Conservation (phyloP, 1,284 basidiomycete species). For the Boletus semigastroideus region DNA sequence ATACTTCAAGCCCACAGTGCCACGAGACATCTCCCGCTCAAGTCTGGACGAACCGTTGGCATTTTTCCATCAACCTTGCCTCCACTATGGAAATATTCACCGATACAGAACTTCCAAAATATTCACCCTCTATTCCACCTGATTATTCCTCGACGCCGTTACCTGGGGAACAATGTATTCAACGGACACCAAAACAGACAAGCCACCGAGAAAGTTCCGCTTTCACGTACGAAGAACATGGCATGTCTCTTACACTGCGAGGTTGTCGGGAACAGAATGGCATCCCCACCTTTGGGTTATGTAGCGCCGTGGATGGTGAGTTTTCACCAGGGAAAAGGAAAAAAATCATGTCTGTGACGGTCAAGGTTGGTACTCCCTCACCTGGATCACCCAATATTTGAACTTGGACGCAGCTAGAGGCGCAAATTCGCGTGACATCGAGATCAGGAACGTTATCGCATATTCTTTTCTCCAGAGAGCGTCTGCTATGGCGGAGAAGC, state of each 20-base stretch:
- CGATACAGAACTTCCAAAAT: constrained; percentile 26
- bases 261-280: constrained; percentile 34
- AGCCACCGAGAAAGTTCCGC: constrained; percentile 25
- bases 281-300: constrained; percentile 33
- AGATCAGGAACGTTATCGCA: constrained; percentile 37
- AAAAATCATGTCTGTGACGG: constrained; percentile 40
- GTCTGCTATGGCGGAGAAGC: constrained; percentile 44
- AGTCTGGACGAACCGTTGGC: not conserved
- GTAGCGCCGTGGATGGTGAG: constrained; percentile 36
- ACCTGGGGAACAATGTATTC: constrained; percentile 34
- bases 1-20: constrained; percentile 13
- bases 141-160: constrained; percentile 36
- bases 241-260: constrained; percentile 32
- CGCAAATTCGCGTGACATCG: constrained; percentile 46
- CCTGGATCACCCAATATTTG: not conserved
- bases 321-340: constrained; percentile 41
- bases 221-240: constrained; percentile 31
- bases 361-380: constrained; percentile 40
- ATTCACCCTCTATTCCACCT: constrained; percentile 32
- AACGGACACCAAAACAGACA: constrained; percentile 28
- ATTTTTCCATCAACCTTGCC: not conserved
- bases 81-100: constrained; percentile 17
- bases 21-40: constrained; percentile 2
- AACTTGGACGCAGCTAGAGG: constrained; percentile 45
- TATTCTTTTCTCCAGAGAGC: constrained; percentile 34